Percentiles rank a stretch among this genome's conserved stretches.
Conservation (phyloP, 2,329 filamentous ascomycete genomes). For the Rutstroemia sydowiana region DNA sequence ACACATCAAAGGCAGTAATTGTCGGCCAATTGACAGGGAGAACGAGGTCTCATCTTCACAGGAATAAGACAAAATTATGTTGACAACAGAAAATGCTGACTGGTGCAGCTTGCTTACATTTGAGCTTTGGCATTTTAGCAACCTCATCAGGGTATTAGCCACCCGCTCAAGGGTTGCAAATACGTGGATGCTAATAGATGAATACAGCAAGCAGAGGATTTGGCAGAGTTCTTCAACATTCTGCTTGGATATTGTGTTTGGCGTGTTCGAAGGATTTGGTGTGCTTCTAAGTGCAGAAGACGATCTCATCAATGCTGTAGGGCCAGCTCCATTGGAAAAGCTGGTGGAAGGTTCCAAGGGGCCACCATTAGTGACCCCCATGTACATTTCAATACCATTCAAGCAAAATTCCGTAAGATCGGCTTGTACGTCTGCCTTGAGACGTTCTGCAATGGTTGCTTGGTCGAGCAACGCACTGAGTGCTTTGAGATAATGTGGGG, state of each 20-base stretch:
- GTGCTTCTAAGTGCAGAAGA: slow-evolving; percentile 12
- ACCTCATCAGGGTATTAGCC: slow-evolving; percentile 47
- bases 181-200: slow-evolving; percentile 61
- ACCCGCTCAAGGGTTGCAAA: slow-evolving; percentile 48
- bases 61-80: slow-evolving; percentile 57
- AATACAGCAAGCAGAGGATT: slow-evolving; percentile 57
- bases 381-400: slow-evolving; percentile 48
- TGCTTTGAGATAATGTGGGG: slow-evolving; percentile 71
- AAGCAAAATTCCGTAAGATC: slow-evolving; percentile 48
- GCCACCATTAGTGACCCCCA: slow-evolving; percentile 25
- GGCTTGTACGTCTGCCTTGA: slow-evolving; percentile 46
- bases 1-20: slow-evolving; percentile 63
- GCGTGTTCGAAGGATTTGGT: slow-evolving; percentile 19
- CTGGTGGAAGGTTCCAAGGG: slow-evolving; percentile 20
- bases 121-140: slow-evolving; percentile 52
- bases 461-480: slow-evolving; percentile 64
- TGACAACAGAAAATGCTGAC: slow-evolving; percentile 68
- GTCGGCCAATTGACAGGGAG: slow-evolving; percentile 48
- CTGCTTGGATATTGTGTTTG: slow-evolving; percentile 29
- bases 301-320: background rate
- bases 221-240: slow-evolving; percentile 50
- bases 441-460: slow-evolving; percentile 71
- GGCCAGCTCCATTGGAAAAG: slow-evolving; percentile 23
- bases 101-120: slow-evolving; percentile 60
- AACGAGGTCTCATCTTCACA: slow-evolving; percentile 62